phyloP scores from a whole-genome alignment of 148 eudicot species.

The Cornus controversa region DNA sequence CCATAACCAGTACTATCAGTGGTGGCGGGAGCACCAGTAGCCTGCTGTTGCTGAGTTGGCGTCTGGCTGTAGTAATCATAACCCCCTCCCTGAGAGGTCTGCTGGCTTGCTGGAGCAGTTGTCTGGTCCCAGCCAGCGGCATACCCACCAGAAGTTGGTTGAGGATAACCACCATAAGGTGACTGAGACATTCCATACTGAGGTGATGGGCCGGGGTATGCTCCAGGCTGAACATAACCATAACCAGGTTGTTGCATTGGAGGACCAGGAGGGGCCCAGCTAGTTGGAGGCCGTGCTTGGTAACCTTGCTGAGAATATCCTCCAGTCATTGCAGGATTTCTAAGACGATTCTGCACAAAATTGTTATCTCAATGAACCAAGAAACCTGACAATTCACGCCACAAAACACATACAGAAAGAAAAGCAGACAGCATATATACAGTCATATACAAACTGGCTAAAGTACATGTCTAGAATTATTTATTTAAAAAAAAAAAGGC shows the following conservation, averaged over 20 bases:
- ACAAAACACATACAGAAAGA: neutral
- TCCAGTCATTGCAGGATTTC: constrained; percentile 70
- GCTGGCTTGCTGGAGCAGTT: constrained; percentile 58
- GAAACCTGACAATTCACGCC: neutral
- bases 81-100: constrained; percentile 56
- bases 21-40: constrained; percentile 36
- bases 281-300: constrained; percentile 73
- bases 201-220: constrained; percentile 63
- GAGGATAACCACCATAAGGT: constrained; percentile 81
- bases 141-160: constrained; percentile 59
- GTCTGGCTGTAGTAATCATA: constrained; percentile 70
- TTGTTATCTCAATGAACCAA: constrained; percentile 48
- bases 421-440: neutral
- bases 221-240: constrained; percentile 72
- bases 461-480: too few relatives aligned
- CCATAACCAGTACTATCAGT: constrained; percentile 47
- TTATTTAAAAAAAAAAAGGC: neutral
- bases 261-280: constrained; percentile 71
- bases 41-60: constrained; percentile 40
- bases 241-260: constrained; percentile 75
- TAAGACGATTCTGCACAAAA: constrained; percentile 80
- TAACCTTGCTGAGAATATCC: constrained; percentile 92
- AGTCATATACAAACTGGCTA: too few relatives aligned
- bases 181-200: constrained; percentile 59
- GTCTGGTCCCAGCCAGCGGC: constrained; percentile 74